Evolutionary conservation across 2,329 filamentous ascomycete genomes (phyloP).

Genomic region (Karstenula rhodostoma): DNA sequence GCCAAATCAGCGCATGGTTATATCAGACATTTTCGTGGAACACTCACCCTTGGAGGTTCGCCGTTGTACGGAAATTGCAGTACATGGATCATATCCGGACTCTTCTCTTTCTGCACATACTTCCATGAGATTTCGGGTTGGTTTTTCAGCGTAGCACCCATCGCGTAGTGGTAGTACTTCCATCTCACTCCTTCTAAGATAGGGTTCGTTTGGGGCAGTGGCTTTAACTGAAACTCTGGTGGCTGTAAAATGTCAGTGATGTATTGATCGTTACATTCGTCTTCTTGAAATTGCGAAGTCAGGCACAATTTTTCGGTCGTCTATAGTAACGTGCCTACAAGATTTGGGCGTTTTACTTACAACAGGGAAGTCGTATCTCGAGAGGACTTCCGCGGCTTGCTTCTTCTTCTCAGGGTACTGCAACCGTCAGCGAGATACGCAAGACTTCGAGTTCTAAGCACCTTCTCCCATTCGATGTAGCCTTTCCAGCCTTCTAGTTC

Average conservation of each 20-base stretch:
- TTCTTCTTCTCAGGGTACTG: slow-evolving; percentile 72
- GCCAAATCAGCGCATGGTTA: not conserved
- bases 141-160: slow-evolving; percentile 48
- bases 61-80: slow-evolving; percentile 59
- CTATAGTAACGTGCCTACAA: not conserved
- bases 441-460: not conserved
- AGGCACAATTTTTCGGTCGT: not conserved
- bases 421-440: not conserved
- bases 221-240: slow-evolving; percentile 55
- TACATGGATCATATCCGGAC: slow-evolving; percentile 57
- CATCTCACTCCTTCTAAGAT: slow-evolving; percentile 56
- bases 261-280: not conserved
- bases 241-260: slow-evolving; percentile 30
- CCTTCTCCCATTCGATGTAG: slow-evolving; percentile 60
- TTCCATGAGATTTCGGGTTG: slow-evolving; percentile 65
- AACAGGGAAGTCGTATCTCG: slow-evolving; percentile 59
- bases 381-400: slow-evolving; percentile 64
- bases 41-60: slow-evolving; percentile 49
- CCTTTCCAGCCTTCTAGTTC: slow-evolving; percentile 59
- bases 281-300: no score
- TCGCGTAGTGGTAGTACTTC: slow-evolving; percentile 57
- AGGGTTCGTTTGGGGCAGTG: slow-evolving; percentile 55
- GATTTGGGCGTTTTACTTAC: slow-evolving; percentile 22
- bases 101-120: slow-evolving; percentile 55
- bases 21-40: not conserved